Evolutionary conservation across 1,284 basidiomycete genomes (phyloP).

Genomic region (Sporisorium iseilematis-ciliati): DNA sequence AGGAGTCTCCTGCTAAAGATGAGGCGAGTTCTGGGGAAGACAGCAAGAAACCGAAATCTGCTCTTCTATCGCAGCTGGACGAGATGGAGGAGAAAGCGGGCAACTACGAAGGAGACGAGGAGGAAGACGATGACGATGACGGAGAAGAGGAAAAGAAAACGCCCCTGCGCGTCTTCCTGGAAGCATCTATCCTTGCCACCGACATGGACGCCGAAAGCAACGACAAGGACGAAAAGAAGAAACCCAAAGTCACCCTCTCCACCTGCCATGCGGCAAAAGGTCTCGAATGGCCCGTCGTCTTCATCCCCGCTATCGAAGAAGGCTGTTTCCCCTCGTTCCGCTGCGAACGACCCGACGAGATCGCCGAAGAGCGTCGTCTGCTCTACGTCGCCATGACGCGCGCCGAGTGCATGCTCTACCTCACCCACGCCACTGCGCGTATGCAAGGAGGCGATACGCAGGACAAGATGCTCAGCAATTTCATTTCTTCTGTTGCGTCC

Average conservation of each 20-base stretch:
- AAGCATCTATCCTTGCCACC: constrained; percentile 86
- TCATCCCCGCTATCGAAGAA: constrained; percentile 77
- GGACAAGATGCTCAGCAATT: constrained; percentile 45
- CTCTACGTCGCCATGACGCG: constrained; percentile 92
- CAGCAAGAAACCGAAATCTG: constrained; percentile 1
- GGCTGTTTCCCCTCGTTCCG: constrained; percentile 84
- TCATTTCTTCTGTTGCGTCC: constrained; percentile 33
- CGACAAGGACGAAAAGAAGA: constrained; percentile 72
- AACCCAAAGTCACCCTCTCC: constrained; percentile 79
- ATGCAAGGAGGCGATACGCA: constrained; percentile 49
- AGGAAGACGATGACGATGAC: constrained; percentile 28
- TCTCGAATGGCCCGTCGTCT: constrained; percentile 89
- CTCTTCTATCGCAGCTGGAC: constrained; percentile 26
- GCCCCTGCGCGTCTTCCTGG: constrained; percentile 82
- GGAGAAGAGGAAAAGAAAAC: constrained; percentile 55
- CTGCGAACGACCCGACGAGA: constrained; percentile 75
- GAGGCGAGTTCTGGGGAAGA: neutral
- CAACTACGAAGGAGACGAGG: constrained; percentile 15
- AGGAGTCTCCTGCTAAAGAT: constrained; percentile 1
- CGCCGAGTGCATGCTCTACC: constrained; percentile 81
- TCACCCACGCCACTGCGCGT: constrained; percentile 71
- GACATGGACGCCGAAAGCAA: constrained; percentile 76
- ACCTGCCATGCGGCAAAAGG: constrained; percentile 93
- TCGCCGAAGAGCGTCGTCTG: constrained; percentile 84
- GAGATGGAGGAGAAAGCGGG: constrained; percentile 12